These are phyloP conservation scores for Kodamaea ohmeri DNA, from an alignment of 1,139 yeast species.

Conservation along the genomic window DNA sequence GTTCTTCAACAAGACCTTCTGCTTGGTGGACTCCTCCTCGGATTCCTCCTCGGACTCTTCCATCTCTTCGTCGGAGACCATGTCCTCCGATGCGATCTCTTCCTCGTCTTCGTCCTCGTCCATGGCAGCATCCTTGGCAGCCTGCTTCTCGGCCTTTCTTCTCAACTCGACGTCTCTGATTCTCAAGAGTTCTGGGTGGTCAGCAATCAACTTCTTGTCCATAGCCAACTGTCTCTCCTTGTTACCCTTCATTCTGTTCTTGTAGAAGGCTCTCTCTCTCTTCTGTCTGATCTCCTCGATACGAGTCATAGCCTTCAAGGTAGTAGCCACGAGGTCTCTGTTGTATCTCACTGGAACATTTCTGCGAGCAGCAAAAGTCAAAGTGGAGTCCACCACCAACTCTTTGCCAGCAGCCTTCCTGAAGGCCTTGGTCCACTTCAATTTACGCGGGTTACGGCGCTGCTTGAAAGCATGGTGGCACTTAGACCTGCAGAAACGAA, in stretches of 20 bases:
- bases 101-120: slow-evolving; percentile 48
- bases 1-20: slow-evolving; percentile 77
- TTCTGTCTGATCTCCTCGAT: slow-evolving; percentile 93
- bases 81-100: slow-evolving; percentile 38
- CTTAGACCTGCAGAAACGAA: slow-evolving; percentile 95
- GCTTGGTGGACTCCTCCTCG: slow-evolving; percentile 50
- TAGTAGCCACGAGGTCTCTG: slow-evolving; percentile 91
- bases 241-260: slow-evolving; percentile 99
- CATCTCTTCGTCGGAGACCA: slow-evolving; percentile 33
- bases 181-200: slow-evolving; percentile 83
- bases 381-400: slow-evolving; percentile 93
- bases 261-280: slow-evolving; percentile 98
- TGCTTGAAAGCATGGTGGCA: slow-evolving; percentile 97
- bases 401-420: slow-evolving; percentile 99
- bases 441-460: slow-evolving; percentile 97
- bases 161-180: slow-evolving; percentile 91
- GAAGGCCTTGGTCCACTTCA: slow-evolving; percentile 98
- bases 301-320: slow-evolving; percentile 92
- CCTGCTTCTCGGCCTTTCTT: slow-evolving; percentile 70
- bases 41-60: slow-evolving; percentile 23
- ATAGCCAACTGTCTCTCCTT: slow-evolving; percentile 80
- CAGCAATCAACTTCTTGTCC: slow-evolving; percentile 85
- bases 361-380: slow-evolving; percentile 95
- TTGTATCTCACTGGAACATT: slow-evolving; percentile 97
- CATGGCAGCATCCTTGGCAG: slow-evolving; percentile 54